Base-by-base conservation (phyloP, 1,139 yeast species). In the Zygotorulaspora mrakii region DNA sequence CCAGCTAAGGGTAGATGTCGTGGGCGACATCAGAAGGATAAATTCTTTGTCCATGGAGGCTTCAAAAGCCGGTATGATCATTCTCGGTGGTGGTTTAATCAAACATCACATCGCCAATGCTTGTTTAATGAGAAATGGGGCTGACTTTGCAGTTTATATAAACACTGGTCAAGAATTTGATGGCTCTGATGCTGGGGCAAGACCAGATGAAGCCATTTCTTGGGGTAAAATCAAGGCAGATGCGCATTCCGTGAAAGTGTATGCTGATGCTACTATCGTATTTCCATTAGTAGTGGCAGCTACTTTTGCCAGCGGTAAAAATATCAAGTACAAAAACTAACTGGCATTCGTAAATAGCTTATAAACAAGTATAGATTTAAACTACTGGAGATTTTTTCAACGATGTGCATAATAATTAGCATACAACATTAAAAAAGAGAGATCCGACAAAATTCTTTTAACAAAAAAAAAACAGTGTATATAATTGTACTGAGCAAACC, bases 221-320 rank as follows among this genome's bases (percentile, higher is more conserved):
- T 91, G 99, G 99, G 99, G 99, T 48, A 91, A 91, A 66, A 91
- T 91, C 65, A 87, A 87, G 67, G 82, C 95, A 4, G 96, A 88
- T 33, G 99, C 98, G 23, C 77, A 77, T 55, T 77, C 81, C 47
- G 94, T 88, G 43, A 91, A 91, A 68, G 91, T 91, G 33, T 91
- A 86, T 56, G 95, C 95, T 10, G 99, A 91, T 63, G 99, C 86
- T n/a, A 84, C 96, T 17, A 73, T 87, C 23, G 97, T 91, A 13
- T 85, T 91, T 71, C 99, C 99, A 48, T 72, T 91, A 59, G 83
- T 91, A 48, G 97, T 91, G 29, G 98, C 96, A 28, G 98, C 97
- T 21, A 94, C 98, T 2, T 91, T 91, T 71, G 98, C 96, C 26
- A 69, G 69, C 47, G 75, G 73, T 34, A 59, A 67, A 42, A 54